Evolutionary conservation across 2,329 filamentous ascomycete genomes (phyloP).

Genomic region (Rhinocladiella similis): DNA sequence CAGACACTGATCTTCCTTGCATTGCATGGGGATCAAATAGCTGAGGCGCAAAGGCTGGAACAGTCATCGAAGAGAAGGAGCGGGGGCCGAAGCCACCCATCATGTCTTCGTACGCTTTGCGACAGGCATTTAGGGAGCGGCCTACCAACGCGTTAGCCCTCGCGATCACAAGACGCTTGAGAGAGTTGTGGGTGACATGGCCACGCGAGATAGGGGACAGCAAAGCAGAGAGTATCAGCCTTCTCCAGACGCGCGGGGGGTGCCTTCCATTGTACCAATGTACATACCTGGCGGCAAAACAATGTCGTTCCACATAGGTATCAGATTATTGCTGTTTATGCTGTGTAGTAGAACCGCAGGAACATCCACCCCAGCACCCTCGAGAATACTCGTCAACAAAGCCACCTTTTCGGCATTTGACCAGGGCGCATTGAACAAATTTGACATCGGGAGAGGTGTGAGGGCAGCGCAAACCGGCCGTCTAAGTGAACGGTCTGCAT

Average conservation of each 20-base stretch:
- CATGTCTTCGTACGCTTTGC: slow-evolving; percentile 21
- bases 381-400: slow-evolving; percentile 29
- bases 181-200: background rate
- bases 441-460: slow-evolving; percentile 24
- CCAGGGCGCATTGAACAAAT: slow-evolving; percentile 23
- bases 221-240: background rate
- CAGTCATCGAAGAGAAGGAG: slow-evolving; percentile 10
- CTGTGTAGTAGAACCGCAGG: slow-evolving; percentile 24
- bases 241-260: slow-evolving; percentile 2
- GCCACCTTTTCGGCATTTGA: slow-evolving; percentile 27
- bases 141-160: slow-evolving; percentile 21
- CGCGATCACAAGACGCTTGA: background rate
- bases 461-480: slow-evolving; percentile 15
- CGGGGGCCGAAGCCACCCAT: slow-evolving; percentile 2
- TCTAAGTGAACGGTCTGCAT: slow-evolving; percentile 19
- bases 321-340: slow-evolving; percentile 20
- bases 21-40: slow-evolving; percentile 7
- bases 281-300: slow-evolving; percentile 29
- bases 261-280: background rate
- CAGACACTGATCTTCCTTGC: slow-evolving; percentile 15
- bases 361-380: slow-evolving; percentile 25
- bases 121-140: slow-evolving; percentile 27
- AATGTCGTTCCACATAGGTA: slow-evolving; percentile 28
- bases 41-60: slow-evolving; percentile 8
- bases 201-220: background rate